phyloP scores from a whole-genome alignment of 75 land plant genomes.

The Cupressus sempervirens region DNA sequence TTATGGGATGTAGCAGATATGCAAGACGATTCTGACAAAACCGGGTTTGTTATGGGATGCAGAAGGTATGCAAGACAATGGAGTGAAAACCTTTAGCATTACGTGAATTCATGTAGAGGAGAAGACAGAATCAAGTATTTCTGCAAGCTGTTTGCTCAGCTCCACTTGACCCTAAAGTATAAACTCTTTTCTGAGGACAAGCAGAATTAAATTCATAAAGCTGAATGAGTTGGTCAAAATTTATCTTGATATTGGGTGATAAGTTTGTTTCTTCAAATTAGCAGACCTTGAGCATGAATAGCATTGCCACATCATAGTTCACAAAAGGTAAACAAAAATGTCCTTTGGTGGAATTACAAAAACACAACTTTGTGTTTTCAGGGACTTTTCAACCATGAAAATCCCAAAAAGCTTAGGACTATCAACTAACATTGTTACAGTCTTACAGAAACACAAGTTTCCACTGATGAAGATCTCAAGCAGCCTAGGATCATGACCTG shows the following conservation, averaged over 20 bases:
- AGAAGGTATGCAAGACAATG: too few relatives aligned
- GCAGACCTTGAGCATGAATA: not conserved
- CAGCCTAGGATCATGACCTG: not conserved
- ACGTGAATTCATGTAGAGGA: not conserved
- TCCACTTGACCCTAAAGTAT: not conserved
- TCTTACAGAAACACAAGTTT: not conserved
- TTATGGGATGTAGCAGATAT: too few relatives aligned
- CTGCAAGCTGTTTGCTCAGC: not conserved
- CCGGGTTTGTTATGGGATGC: too few relatives aligned
- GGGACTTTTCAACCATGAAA: not conserved
- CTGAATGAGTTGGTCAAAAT: not conserved
- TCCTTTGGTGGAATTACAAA: not conserved
- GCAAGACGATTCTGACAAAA: too few relatives aligned
- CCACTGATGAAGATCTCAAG: not conserved
- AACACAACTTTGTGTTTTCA: not conserved
- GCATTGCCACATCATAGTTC: not conserved
- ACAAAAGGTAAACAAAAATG: not conserved
- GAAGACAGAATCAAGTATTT: not conserved
- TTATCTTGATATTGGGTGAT: not conserved
- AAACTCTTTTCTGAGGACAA: not conserved
- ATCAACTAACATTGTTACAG: not conserved
- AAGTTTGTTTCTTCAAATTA: not conserved
- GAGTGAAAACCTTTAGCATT: not conserved
- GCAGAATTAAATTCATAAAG: not conserved
- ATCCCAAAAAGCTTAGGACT: not conserved